Conservation (phyloP, 208 protist species). For the Lotmaria passim region DNA sequence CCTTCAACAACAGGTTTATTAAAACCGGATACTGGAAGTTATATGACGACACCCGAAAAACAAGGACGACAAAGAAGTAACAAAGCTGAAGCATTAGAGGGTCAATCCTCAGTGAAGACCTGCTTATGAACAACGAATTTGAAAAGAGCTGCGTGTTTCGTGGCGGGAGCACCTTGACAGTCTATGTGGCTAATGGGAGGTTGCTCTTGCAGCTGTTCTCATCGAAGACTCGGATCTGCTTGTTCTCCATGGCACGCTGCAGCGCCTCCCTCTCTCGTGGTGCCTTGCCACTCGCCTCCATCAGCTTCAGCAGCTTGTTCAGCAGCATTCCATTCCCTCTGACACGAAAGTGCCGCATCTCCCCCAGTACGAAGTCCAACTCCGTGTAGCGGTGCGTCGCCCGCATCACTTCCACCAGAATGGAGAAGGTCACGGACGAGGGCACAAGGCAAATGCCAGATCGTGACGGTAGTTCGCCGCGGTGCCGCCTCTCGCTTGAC, state of each 20-base stretch:
- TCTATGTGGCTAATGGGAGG: background rate
- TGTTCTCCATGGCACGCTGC: constrained; percentile 28
- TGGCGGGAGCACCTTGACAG: no score
- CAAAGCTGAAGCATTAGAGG: no score
- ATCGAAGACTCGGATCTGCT: constrained; percentile 36
- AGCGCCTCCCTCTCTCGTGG: constrained; percentile 12
- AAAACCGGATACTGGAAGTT: no score
- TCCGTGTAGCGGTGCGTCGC: constrained; percentile 34
- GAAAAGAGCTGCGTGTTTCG: no score
- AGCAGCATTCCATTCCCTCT: constrained; percentile 54
- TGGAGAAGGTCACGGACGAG: constrained; percentile 66
- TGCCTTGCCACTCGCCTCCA: constrained; percentile 3
- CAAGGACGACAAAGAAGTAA: no score
- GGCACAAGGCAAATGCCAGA: constrained; percentile 28
- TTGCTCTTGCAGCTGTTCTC: constrained; percentile 8
- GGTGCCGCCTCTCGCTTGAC: background rate
- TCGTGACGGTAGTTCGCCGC: constrained; percentile 7
- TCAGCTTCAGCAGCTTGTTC: constrained; percentile 61
- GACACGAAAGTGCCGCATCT: constrained; percentile 66
- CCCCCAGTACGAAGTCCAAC: constrained; percentile 61
- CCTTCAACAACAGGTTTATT: no score
- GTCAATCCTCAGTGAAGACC: no score
- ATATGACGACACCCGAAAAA: no score
- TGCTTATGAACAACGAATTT: no score
- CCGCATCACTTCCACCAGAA: constrained; percentile 61